phyloP scores from a whole-genome alignment of 257 asterid species.

The Solanum commersonii region DNA sequence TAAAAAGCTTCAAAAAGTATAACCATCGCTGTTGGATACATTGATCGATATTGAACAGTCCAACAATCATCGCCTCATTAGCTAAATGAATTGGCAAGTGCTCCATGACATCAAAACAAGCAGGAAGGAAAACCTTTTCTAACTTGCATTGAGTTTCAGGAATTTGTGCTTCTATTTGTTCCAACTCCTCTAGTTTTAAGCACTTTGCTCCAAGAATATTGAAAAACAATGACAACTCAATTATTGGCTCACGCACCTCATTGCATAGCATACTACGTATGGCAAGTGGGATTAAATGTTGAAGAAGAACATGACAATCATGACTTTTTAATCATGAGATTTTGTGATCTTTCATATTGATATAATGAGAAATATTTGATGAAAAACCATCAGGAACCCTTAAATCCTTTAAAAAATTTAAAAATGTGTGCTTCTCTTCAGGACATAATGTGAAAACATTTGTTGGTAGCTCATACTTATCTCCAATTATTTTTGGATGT shows the following conservation, averaged over 20 bases:
- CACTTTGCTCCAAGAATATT: too few relatives aligned
- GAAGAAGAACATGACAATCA: too few relatives aligned
- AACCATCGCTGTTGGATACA: too few relatives aligned
- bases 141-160: background rate
- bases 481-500: background rate
- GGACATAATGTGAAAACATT: background rate
- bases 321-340: background rate
- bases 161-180: background rate
- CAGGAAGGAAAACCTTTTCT: background rate
- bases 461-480: background rate
- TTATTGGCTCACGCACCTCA: too few relatives aligned
- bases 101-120: background rate
- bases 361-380: background rate
- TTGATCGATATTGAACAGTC: too few relatives aligned
- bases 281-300: too few relatives aligned
- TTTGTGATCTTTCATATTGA: background rate
- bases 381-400: background rate
- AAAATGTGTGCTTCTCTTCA: background rate
- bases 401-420: background rate
- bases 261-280: too few relatives aligned
- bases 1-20: too few relatives aligned
- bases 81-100: too few relatives aligned
- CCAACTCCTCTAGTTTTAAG: too few relatives aligned
- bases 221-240: too few relatives aligned
- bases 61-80: too few relatives aligned